Percentiles rank a stretch among this genome's conserved stretches.
Evolutionary conservation across 441 rosid species (phyloP).

Genomic region (Pelargonium cotyledonis): DNA sequence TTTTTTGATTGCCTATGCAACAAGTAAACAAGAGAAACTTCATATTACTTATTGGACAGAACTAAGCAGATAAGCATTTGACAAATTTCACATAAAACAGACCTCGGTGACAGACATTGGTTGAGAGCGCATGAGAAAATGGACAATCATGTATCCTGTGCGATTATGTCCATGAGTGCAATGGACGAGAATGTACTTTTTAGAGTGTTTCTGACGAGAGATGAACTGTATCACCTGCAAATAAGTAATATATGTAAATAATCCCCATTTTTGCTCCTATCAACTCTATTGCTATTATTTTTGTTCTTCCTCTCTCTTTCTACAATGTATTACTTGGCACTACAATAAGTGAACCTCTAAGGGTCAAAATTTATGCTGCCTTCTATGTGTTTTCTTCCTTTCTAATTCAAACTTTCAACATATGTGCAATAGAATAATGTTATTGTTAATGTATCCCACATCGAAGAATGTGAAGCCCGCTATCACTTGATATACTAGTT

Average conservation of each 20-base stretch:
- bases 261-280: background rate
- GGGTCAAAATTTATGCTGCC: background rate
- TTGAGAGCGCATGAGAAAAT: constrained; percentile 81
- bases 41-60: constrained; percentile 12
- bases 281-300: background rate
- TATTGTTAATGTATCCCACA: too few relatives aligned
- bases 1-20: constrained; percentile 65
- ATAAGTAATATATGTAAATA: background rate
- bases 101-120: constrained; percentile 86
- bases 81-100: constrained; percentile 14
- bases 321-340: background rate
- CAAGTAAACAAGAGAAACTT: constrained; percentile 18
- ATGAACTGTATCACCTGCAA: constrained; percentile 73
- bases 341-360: background rate
- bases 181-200: constrained; percentile 86
- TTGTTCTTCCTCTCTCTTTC: background rate
- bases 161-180: constrained; percentile 99
- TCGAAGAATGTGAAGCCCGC: too few relatives aligned
- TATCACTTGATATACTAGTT: too few relatives aligned
- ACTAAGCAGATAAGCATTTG: constrained; percentile 9
- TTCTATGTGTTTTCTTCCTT: background rate
- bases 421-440: background rate
- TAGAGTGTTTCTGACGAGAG: constrained; percentile 58
- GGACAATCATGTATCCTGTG: constrained; percentile 94
- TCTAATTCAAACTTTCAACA: too few relatives aligned